These are phyloP conservation scores for Gyromitra esculenta DNA, from an alignment of 2,329 filamentous ascomycete species.

Conservation along the genomic window DNA sequence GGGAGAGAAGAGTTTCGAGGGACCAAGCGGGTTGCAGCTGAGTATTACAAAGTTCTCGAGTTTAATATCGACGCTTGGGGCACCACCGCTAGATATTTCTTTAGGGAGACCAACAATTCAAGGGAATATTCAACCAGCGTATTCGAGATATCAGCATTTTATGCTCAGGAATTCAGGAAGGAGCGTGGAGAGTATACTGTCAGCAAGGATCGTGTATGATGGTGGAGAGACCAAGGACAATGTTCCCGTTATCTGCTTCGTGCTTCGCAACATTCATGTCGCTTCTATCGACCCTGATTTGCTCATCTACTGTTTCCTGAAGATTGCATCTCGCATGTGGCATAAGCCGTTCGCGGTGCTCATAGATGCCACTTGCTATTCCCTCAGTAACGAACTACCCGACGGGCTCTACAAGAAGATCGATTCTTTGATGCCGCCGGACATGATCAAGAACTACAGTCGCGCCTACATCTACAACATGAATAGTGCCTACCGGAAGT, in stretches of 20 bases:
- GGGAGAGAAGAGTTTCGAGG: conserved; percentile 48
- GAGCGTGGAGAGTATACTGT: conserved; percentile 72
- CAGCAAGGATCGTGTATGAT: conserved; percentile 74
- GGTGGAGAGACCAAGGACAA: conserved; percentile 77
- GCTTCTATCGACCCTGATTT: conserved; percentile 74
- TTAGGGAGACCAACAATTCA: conserved; percentile 76
- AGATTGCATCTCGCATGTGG: conserved; percentile 76
- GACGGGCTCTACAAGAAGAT: conserved; percentile 73
- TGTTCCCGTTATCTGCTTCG: conserved; percentile 74
- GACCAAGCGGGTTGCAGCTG: conserved; percentile 38
- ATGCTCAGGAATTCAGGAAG: conserved; percentile 76
- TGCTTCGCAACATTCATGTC: conserved; percentile 73
- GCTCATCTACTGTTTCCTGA: conserved; percentile 73
- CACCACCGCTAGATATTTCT: conserved; percentile 73
- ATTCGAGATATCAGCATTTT: conserved; percentile 76
- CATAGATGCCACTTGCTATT: conserved; percentile 76
- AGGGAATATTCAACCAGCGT: conserved; percentile 70
- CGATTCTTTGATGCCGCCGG: conserved; percentile 70
- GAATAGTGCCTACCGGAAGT: conserved; percentile 76
- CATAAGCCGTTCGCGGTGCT: conserved; percentile 74
- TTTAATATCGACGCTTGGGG: conserved; percentile 73
- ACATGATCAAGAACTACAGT: conserved; percentile 69
- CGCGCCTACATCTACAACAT: conserved; percentile 77
- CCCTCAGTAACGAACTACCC: conserved; percentile 72
- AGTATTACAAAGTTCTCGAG: conserved; percentile 57